Conservation (phyloP, 495 filamentous ascomycete species). For the Diplogelasinospora grovesii region DNA sequence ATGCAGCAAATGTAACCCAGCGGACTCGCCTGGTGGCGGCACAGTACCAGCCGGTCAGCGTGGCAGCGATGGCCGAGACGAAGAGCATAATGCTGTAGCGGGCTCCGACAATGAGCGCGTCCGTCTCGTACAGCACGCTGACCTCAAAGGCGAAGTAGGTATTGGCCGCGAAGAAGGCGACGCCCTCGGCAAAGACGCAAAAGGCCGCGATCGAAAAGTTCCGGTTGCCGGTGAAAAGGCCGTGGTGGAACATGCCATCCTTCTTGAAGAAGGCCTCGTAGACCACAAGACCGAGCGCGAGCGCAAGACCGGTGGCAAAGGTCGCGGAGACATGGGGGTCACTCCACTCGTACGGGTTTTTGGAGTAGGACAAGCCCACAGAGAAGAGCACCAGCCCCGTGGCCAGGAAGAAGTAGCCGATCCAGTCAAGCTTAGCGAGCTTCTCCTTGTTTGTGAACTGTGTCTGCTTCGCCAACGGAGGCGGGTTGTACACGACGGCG, state of each 20-base stretch:
- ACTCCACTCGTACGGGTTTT: constrained; percentile 30
- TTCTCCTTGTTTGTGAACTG: constrained; percentile 18
- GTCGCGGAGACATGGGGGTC: constrained; percentile 24
- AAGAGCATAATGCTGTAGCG: constrained; percentile 23
- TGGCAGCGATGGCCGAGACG: constrained; percentile 8
- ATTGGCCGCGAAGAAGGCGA: constrained; percentile 32
- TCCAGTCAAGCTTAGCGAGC: constrained; percentile 28
- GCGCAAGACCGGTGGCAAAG: constrained; percentile 21
- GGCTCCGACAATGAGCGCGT: constrained; percentile 17
- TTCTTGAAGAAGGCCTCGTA: constrained; percentile 26
- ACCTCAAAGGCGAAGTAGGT: constrained; percentile 32
- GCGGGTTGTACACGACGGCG: constrained; percentile 22
- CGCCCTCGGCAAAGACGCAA: constrained; percentile 27
- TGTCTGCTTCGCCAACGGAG: constrained; percentile 6
- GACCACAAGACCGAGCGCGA: constrained; percentile 11
- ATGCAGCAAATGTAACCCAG: constrained; percentile 17
- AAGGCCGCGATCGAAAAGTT: constrained; percentile 26
- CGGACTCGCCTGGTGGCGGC: constrained; percentile 14
- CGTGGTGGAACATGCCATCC: constrained; percentile 34
- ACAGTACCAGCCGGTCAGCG: constrained; percentile 20
- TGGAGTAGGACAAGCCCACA: constrained; percentile 28
- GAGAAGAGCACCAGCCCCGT: constrained; percentile 25
- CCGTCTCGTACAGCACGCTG: constrained; percentile 22
- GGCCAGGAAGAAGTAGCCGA: constrained; percentile 25
- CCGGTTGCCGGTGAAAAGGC: constrained; percentile 22